Conservation (phyloP, 2,329 filamentous ascomycete genomes). For the Trichoderma sp. region DNA sequence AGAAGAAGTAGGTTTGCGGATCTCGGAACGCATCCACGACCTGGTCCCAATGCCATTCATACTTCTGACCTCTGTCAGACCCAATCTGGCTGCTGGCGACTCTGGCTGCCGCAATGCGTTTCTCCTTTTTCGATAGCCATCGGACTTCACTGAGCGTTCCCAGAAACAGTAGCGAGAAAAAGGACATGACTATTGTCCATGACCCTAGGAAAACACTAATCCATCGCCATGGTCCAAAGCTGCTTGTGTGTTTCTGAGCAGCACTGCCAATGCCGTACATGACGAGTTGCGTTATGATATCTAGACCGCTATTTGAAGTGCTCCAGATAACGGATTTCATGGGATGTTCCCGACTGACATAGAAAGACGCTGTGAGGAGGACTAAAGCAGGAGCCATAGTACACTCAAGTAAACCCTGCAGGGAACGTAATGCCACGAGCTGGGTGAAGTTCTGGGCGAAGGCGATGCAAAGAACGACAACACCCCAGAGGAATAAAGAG, state of each 20-base stretch:
- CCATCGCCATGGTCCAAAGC: neutral
- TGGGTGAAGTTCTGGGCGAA: neutral
- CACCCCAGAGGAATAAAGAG: neutral
- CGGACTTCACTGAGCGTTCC: neutral
- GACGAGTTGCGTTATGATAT: neutral
- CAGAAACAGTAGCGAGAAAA: neutral
- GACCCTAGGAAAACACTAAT: neutral
- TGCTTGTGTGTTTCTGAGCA: neutral
- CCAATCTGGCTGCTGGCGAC: neutral
- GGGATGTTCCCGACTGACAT: neutral
- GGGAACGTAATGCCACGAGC: neutral
- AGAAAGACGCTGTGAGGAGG: neutral
- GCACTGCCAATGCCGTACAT: neutral
- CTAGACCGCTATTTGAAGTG: neutral
- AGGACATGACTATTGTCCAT: neutral
- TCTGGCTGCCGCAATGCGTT: neutral
- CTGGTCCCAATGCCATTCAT: neutral
- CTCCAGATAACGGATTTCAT: neutral
- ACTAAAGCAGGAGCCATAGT: neutral
- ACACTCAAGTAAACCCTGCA: neutral
- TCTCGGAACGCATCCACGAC: neutral
- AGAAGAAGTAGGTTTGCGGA: neutral
- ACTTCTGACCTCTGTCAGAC: neutral
- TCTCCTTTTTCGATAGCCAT: neutral
- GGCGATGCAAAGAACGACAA: neutral